Conservation (phyloP, 148 eudicot species). For the Polygonum aviculare region DNA sequence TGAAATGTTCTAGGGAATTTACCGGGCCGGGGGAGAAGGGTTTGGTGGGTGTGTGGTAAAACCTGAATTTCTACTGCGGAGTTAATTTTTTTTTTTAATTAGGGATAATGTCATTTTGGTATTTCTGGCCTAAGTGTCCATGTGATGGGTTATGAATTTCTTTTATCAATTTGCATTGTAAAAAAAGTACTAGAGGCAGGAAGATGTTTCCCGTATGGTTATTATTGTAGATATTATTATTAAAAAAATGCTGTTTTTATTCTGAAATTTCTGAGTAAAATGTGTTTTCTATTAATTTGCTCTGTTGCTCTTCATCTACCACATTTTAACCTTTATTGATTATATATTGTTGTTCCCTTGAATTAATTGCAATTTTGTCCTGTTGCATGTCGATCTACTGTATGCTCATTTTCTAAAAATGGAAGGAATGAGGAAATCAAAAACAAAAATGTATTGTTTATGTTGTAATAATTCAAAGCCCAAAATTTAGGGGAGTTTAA, state of each 20-base stretch:
- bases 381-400: not conserved
- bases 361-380: not conserved
- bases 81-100: not conserved
- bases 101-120: not conserved
- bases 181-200: not conserved
- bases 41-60: not conserved
- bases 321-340: too few relatives aligned
- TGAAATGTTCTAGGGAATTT: too few relatives aligned
- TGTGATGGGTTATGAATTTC: not conserved
- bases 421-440: too few relatives aligned
- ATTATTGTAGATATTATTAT: slow-evolving; percentile 2
- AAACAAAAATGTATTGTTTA: too few relatives aligned
- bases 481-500: too few relatives aligned
- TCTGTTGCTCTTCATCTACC: not conserved
- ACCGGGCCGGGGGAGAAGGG: not conserved
- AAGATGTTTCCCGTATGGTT: not conserved
- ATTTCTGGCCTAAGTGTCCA: not conserved
- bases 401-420: not conserved
- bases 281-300: not conserved
- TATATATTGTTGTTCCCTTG: too few relatives aligned
- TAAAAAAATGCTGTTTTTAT: not conserved
- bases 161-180: not conserved
- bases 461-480: too few relatives aligned
- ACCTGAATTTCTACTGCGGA: not conserved
- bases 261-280: not conserved